A percentile compares a stretch with the other conserved stretches of the same genome.
phyloP scores from a whole-genome alignment of 2,329 filamentous ascomycete species.

The Sphaerostilbella broomeana region DNA sequence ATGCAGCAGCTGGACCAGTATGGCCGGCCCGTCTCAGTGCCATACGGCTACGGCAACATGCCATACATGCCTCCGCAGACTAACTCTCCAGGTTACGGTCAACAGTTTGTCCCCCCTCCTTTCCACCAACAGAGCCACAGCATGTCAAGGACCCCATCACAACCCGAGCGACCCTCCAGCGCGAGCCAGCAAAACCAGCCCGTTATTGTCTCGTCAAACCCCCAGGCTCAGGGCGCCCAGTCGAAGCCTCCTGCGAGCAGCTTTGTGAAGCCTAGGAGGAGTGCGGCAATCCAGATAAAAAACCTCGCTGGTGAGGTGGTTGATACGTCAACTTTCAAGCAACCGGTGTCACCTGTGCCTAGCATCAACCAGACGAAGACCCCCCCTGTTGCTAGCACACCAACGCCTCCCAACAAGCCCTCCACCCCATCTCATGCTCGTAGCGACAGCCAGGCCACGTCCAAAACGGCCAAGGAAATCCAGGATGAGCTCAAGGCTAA shows the following conservation, averaged over 20 bases:
- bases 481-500: conserved; percentile 76
- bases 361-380: conserved; percentile 54
- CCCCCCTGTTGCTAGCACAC: conserved; percentile 64
- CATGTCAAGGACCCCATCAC: conserved; percentile 81
- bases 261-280: conserved; percentile 55
- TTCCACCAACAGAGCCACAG: conserved; percentile 50
- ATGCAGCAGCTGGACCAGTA: conserved; percentile 34
- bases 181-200: conserved; percentile 55
- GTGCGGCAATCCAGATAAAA: conserved; percentile 76
- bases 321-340: conserved; percentile 56
- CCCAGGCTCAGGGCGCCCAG: conserved; percentile 58
- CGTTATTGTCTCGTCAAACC: conserved; percentile 54
- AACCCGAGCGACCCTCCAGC: conserved; percentile 63
- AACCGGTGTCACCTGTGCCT: conserved; percentile 51
- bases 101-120: conserved; percentile 36
- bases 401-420: conserved; percentile 73
- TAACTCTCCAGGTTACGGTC: conserved; percentile 46
- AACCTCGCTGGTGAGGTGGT: conserved; percentile 73
- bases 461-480: conserved; percentile 74
- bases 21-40: conserved; percentile 31
- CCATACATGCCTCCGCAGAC: conserved; percentile 45
- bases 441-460: conserved; percentile 59
- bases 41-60: conserved; percentile 40
- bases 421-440: conserved; percentile 62
- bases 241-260: conserved; percentile 39